Evolutionary conservation across 202 grass and related monocot genomes (phyloP), one percentile per base, ranked within the genome.

Genomic region (Schoenoplectus tabernaemontani): DNA sequence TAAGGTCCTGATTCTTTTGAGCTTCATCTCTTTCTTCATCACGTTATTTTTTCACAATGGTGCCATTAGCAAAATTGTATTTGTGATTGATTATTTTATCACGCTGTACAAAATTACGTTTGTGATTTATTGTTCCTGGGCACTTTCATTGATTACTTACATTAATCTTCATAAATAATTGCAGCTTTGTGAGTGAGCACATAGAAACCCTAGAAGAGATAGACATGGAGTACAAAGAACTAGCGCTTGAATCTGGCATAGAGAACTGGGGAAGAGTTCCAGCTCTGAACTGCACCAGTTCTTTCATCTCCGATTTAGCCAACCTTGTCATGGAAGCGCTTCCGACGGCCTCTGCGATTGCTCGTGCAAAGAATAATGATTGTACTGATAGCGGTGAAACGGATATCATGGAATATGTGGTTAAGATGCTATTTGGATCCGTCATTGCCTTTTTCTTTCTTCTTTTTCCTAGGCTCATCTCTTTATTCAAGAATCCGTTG

Each of bases 171-270:
- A 9, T 64, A 32, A 30, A 30, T 80, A 11, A 64, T 26, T 64
- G n/a, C 78, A 99, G 96, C 50, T 99, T 99, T 73, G 90, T 96
- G 54, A 99, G 96, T 0, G 92, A 99, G 83, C 96, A 99, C 86
- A 96, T 99, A 11, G 96, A 99, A 78, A 99, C 96, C 50, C 48
- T 99, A 54, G 96, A 99, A 83, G 96, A 99, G 83, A 99, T 99
- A 0, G 90, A 99, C 77, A 96, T 99, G 96, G 92, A 99, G 85
- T 99, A 99, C 87, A 99, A 83, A 78, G 81, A 99, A 13, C 86
- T 96, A 82, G 96, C 92, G 71, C 77, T 99, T 17, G 83, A 96
- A 79, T 96, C 92, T 0, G 96, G 92, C 46, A 96, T 99, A 9
- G 33, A 99, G 69, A 91, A 99, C 76, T 96, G 96, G 96, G 92